Base-by-base conservation (phyloP, 768 basidiomycete species). In the Podaxis rugospora region DNA sequence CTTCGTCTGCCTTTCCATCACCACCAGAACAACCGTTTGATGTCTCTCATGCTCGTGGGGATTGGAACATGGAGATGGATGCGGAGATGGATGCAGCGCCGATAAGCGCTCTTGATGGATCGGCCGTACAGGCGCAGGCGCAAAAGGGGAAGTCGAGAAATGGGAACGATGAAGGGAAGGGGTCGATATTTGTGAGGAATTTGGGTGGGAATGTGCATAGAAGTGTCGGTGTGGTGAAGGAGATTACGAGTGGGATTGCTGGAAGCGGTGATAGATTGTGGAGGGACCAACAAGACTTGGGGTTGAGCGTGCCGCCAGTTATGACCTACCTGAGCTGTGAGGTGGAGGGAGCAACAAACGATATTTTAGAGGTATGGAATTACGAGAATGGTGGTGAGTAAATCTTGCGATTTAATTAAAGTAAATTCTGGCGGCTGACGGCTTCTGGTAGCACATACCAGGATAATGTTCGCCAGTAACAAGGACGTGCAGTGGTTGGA, bases 401-500 rank as follows among this genome's bases (percentile, higher is more conserved):
- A 21, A 42, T 18, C 55, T 23, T 65, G 32, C 7, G 32, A 32
- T 28, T 42, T 49, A 3, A 25, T 28, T 16, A 51, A 21, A 25
- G 2, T 5, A 9, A 10, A 58, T 40, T 44, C 35, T 55, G 46
- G 39, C 57, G 25, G 10, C 40, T 54, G 10, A 47, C 57, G 62
- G 46, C 63, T 47, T 40, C 32, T 11, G 56, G 6, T 60, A 87
- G 89, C 81, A n/a, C 78, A 80, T 3, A 81, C 83, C 16, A 93
- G 94, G 67, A 80, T 98, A 14, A 74, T 82, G 5, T 86, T 86
- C 61, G 74, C 83, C 57, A 82, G 76, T 67, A 80, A 82, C 36
- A 87, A 86, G 74, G 83, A 88, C 61, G 89, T 86, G 10, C 85
- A 90, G 57, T 98, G 95, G 94, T 72, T 95, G 47, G 95, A 98